These are phyloP conservation scores for Aspergillus proliferans DNA, from an alignment of 2,329 filamentous ascomycete genomes.

Conservation along the genomic window DNA sequence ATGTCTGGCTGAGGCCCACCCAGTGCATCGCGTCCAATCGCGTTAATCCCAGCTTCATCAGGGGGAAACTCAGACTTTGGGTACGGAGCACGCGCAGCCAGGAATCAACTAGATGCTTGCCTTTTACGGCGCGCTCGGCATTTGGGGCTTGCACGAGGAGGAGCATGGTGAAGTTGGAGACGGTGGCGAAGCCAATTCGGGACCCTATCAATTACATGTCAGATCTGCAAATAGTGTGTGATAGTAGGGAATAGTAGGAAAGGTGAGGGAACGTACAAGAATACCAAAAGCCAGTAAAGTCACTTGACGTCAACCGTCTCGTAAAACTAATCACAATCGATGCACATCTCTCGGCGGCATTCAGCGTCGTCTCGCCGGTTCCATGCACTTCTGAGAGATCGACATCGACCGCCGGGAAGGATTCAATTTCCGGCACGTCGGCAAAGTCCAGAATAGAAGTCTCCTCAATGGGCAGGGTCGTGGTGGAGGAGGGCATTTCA, in stretches of 20 bases:
- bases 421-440: constrained; percentile 16
- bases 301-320: constrained; percentile 18
- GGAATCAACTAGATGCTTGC: constrained; percentile 22
- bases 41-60: constrained; percentile 25
- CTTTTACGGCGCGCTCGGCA: constrained; percentile 18
- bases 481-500: constrained; percentile 14
- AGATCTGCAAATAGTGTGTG: not conserved
- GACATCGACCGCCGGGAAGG: constrained; percentile 18
- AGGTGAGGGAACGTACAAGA: constrained; percentile 19
- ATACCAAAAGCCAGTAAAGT: constrained; percentile 28
- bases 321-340: constrained; percentile 25
- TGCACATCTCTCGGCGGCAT: constrained; percentile 27
- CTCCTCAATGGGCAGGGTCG: constrained; percentile 10
- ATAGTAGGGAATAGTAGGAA: not conserved
- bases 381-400: constrained; percentile 17
- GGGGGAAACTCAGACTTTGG: constrained; percentile 23
- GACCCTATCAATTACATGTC: constrained; percentile 17
- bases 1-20: constrained; percentile 19
- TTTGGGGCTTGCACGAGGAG: constrained; percentile 27
- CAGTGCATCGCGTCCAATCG: constrained; percentile 27
- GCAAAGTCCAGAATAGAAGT: constrained; percentile 20
- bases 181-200: constrained; percentile 28
- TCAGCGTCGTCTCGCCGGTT: constrained; percentile 21
- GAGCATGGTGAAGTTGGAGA: constrained; percentile 29
- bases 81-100: constrained; percentile 24